Evolutionary conservation across 257 asterid species (phyloP).

Genomic region (Ilex asprella): DNA sequence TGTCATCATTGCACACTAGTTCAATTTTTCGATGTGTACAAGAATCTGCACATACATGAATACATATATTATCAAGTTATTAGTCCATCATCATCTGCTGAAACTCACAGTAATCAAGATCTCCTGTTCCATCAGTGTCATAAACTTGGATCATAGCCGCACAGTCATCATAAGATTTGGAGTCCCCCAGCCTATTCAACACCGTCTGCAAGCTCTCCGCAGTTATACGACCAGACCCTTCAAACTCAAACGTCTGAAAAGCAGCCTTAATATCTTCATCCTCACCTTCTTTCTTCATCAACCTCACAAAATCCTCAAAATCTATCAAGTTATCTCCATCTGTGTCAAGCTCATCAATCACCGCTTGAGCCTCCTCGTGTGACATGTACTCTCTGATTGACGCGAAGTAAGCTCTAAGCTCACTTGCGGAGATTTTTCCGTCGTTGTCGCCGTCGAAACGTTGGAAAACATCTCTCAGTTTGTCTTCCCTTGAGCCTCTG

Average conservation of each 20-base stretch:
- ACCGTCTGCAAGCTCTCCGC: constrained; percentile 52
- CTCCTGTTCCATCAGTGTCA: constrained; percentile 60
- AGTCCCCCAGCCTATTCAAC: constrained; percentile 41
- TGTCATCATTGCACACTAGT: too few species aligned
- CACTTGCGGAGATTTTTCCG: constrained; percentile 44
- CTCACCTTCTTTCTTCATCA: constrained; percentile 19
- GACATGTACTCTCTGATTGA: constrained; percentile 52
- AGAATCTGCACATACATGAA: too few species aligned
- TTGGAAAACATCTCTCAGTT: constrained; percentile 42
- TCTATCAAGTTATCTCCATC: constrained; percentile 40
- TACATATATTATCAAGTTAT: too few species aligned
- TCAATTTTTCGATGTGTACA: too few species aligned
- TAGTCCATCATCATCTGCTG: constrained; percentile 38
- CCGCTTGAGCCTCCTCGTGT: constrained; percentile 38
- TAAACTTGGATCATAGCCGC: constrained; percentile 41
- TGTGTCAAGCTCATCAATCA: constrained; percentile 30
- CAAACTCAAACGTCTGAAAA: constrained; percentile 39
- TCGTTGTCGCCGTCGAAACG: constrained; percentile 50
- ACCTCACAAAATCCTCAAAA: constrained; percentile 33
- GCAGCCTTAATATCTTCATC: constrained; percentile 50
- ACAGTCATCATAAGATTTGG: constrained; percentile 50
- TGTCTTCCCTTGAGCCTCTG: constrained; percentile 30
- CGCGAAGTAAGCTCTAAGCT: constrained; percentile 38
- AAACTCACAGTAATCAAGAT: constrained; percentile 43
- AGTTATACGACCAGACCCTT: constrained; percentile 57